Base-by-base conservation (phyloP, 192 early-diverging fungal genomes). In the Coemansia sp. region DNA sequence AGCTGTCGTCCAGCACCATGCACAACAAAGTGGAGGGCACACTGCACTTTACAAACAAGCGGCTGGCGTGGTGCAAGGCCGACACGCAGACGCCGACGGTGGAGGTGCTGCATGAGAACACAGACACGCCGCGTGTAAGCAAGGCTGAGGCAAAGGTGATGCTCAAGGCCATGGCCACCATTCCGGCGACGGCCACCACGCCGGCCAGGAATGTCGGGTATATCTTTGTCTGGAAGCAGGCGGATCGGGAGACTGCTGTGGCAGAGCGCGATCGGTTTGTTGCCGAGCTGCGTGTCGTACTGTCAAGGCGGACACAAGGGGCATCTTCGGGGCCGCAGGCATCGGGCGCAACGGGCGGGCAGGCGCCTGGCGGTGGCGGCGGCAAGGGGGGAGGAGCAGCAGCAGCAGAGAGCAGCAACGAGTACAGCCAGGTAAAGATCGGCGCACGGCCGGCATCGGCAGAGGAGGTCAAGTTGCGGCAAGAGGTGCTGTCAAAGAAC, bases 401-500 rank as follows among this genome's bases (percentile, higher is more conserved):
- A 44, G 8, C 51, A 34, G 37, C 23, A 6, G 19, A 20, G 12
- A 45, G 45, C 17, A 30, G 38, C n/a, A 51, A 39, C 44, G 47
- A 66, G 14, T 74, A 68, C 21, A 52, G 67, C 7, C 71, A 60
- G 11, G 62, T 77, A 18, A 76, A 61, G 11, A 55, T 64, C 8
- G 67, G 75, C 11, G 51, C 54, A 3, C 25, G 60, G 8, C 65
- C 73, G 7, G 66, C 75, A 1, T 50, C 78, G 4, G 73, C 51
- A 8, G 84, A 90, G 17, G 82, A 81, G 31, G 75, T 89, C 18
- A 70, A 76, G 42, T 49, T 75, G 5, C 74, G 87, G 21, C 66
- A 77, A 29, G 69, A 78, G 10, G 65, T 89, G 7, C 52, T 93
- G n/a, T 75, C 76, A 0, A 78, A 81, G 16, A 84, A 85, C 55